Evolutionary conservation across 768 basidiomycete species (phyloP), one percentile per base, ranked within the genome.

Genomic region (Goffeauzyma gilvescens): DNA sequence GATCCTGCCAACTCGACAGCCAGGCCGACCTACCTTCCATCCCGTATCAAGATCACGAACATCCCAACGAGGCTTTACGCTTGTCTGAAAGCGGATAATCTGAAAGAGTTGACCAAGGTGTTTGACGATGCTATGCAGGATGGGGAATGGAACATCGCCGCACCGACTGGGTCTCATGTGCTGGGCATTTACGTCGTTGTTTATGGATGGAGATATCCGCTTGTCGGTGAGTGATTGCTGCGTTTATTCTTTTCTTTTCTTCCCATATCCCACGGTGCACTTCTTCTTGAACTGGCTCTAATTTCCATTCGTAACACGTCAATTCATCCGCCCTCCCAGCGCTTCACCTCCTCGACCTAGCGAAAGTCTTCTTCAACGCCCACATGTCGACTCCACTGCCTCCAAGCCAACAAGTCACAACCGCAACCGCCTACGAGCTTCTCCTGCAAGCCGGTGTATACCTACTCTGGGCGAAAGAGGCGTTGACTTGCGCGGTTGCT

Each of bases 141-240:
- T 10, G 28, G 32, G 6, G 14, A 39, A 12, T 49, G 47, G 47
- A 13, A 23, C 13, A n/a, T 43, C 6, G 47, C 47, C 9, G 30
- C 25, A 21, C 21, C 17, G 22, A 25, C 32, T 13, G 47, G 47
- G 22, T 15, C 32, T 7, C 42, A 49, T 41, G 31, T 49, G 6
- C 26, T 49, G 20, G 42, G 22, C 1, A 39, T 49, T 18, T 49
- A 49, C 32, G 47, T 28, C 10, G 17, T 38, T 8, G 32, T 44
- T 12, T 49, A 49, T 20, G 47, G 47, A 14, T 49, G 47, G 47
- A 30, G 42, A 13, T 27, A 39, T 25, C 47, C 47, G 12, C 22
- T 49, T 4, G 47, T 49, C 18, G 47, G 47, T 49, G 32, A 44
- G 47, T 35, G 6, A n/a, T n/a, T n/a, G n/a, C n/a, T n/a, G n/a